phyloP scores from a whole-genome alignment of 2,329 filamentous ascomycete genomes.

The Aspergillus sp. region DNA sequence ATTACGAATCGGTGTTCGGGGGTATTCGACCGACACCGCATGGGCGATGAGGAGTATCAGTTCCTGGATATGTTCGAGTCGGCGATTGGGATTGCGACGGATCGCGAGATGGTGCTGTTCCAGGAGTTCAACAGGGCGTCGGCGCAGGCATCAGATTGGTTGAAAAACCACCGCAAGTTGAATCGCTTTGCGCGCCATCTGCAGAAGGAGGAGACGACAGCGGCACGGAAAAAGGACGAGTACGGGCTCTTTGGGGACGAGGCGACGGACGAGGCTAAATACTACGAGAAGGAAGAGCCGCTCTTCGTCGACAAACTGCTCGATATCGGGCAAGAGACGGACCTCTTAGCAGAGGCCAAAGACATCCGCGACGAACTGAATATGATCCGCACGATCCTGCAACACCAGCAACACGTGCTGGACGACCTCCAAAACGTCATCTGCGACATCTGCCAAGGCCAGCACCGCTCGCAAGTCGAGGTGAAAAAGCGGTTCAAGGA shows the following conservation, averaged over 20 bases:
- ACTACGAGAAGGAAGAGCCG: conserved; percentile 30
- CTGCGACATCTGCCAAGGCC: conserved; percentile 25
- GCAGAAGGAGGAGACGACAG: background rate
- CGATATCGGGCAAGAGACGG: conserved; percentile 54
- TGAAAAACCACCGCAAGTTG: conserved; percentile 42
- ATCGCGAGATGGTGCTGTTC: conserved; percentile 52
- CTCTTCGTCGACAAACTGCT: conserved; percentile 39
- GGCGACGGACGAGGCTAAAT: conserved; percentile 12
- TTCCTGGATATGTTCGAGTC: conserved; percentile 62
- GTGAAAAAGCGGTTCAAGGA: conserved; percentile 49
- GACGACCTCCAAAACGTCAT: conserved; percentile 28
- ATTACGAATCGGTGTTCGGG: conserved; percentile 54
- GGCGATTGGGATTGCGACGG: conserved; percentile 49
- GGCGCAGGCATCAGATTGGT: conserved; percentile 47
- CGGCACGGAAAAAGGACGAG: conserved; percentile 3
- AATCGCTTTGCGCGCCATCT: conserved; percentile 24
- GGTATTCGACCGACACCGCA: conserved; percentile 52
- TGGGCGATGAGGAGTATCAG: conserved; percentile 53
- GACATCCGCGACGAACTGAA: conserved; percentile 61
- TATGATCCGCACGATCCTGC: conserved; percentile 45
- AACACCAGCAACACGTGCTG: conserved; percentile 32
- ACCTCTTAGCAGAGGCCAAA: conserved; percentile 55
- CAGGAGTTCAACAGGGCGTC: conserved; percentile 52
- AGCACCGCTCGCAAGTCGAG: conserved; percentile 35
- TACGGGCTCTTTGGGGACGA: background rate